These are phyloP conservation scores for Ophiocytium majus DNA, from an alignment of 352 stramenopile species.

Conservation along the genomic window DNA sequence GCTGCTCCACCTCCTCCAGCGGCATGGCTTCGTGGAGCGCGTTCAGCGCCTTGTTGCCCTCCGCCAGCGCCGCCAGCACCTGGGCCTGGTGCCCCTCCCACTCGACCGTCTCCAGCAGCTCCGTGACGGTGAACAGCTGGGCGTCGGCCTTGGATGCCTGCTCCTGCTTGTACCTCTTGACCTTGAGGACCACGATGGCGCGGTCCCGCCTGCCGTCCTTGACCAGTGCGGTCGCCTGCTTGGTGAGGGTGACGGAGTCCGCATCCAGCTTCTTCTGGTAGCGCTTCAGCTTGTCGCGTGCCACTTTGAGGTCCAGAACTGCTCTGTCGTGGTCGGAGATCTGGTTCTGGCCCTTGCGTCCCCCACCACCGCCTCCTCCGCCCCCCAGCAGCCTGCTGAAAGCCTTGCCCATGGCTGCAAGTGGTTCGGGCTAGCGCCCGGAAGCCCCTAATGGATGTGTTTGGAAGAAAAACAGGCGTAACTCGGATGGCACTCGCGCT, in stretches of 20 bases:
- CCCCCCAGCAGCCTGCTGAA: background rate
- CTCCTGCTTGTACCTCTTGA: slow-evolving; percentile 54
- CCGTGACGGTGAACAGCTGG: slow-evolving; percentile 53
- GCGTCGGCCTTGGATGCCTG: slow-evolving; percentile 53
- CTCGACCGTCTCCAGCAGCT: slow-evolving; percentile 55
- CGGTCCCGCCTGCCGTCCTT: slow-evolving; percentile 51
- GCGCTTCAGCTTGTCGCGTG: slow-evolving; percentile 55
- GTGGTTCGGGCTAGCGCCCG: too few species aligned
- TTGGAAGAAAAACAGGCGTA: too few species aligned
- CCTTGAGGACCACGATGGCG: slow-evolving; percentile 54
- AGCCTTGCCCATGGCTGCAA: background rate
- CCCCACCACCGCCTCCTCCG: too few species aligned
- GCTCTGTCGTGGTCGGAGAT: slow-evolving; percentile 56
- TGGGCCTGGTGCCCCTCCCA: slow-evolving; percentile 57
- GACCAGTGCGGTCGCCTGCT: slow-evolving; percentile 49
- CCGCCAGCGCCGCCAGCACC: slow-evolving; percentile 50
- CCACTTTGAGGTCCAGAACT: slow-evolving; percentile 57
- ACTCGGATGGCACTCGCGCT: too few species aligned
- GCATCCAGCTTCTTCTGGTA: slow-evolving; percentile 57
- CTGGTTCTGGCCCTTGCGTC: background rate
- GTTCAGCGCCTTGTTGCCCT: slow-evolving; percentile 50
- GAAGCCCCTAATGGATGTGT: too few species aligned
- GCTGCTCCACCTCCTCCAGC: slow-evolving; percentile 56
- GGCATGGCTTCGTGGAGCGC: slow-evolving; percentile 54
- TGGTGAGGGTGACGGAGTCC: slow-evolving; percentile 36